Evolutionary conservation across 73 alveolate species (phyloP), one percentile per base, ranked within the genome.

Genomic region (Durusdinium trenchii): DNA sequence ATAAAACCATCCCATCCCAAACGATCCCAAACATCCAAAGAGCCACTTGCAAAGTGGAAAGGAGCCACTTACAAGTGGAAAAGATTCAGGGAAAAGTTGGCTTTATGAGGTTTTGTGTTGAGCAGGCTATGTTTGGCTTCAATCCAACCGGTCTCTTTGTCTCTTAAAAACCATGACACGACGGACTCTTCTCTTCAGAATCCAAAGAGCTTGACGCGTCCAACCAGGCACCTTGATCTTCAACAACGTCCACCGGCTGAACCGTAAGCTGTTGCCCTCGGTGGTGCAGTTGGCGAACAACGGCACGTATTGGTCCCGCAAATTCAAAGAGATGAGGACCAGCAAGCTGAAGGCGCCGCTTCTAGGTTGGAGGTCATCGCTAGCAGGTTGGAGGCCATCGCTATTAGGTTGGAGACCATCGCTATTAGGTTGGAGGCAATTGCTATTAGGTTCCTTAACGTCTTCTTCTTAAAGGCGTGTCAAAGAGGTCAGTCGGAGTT

Each of bases 271-370:
- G 54, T 46, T 46, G 51, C 97, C 97, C 1, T 38, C 32, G 2
- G 57, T 91, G n/a, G 73, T 69, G 61, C 45, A 91, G 48, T 45
- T 91, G 86, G 97, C 89, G 26, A 26, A 46, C 67, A 91, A 91
- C 16, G 97, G 97, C 52, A 91, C 97, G 52, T 91, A 91, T 30
- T 91, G 87, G 89, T 91, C 97, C 38, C 28, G 94, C 52, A 84
- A 36, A n/a, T 48, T 51, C 42, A 51, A 84, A 26, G 76, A 84
- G 78, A 84, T 46, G 48, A 6, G 75, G 52, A 35, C 28, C 23
- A 84, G 94, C 76, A 84, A n/a, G n/a, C 64, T 84, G 78, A 84
- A 84, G 94, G 64, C 20, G 64, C 64, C 64, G 28, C n/a, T n/a
- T n/a, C n/a, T n/a, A n/a, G n/a, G n/a, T n/a, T n/a, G n/a, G n/a